Percentiles rank a stretch among this genome's conserved stretches.
Evolutionary conservation across 139 green algal species (phyloP).

Genomic region (Edaphochlamys debaryana): DNA sequence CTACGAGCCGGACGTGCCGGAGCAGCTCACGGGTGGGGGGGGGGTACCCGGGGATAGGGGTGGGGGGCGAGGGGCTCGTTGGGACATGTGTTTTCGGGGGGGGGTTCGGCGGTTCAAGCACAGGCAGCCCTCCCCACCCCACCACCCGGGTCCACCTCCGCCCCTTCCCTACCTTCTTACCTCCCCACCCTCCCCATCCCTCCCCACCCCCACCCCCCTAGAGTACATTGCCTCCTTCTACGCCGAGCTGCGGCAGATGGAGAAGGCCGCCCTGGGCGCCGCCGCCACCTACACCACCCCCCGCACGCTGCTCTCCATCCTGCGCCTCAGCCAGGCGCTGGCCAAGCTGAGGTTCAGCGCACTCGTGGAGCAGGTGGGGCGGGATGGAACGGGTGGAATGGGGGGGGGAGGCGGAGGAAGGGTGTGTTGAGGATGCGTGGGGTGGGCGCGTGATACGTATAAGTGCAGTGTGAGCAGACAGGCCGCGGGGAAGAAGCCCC

Average conservation of each 20-base stretch:
- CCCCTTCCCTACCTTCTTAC: too few species aligned
- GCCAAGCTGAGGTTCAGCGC: slow-evolving; percentile 84
- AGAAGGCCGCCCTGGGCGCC: slow-evolving; percentile 59
- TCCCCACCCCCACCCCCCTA: background rate
- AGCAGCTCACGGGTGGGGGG: slow-evolving; percentile 77
- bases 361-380: slow-evolving; percentile 59
- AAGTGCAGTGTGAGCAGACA: too few species aligned
- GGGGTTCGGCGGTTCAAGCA: background rate
- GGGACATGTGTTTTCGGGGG: background rate
- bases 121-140: background rate
- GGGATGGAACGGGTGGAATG: background rate
- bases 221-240: slow-evolving; percentile 93
- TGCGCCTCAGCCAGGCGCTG: slow-evolving; percentile 90
- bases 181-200: too few species aligned
- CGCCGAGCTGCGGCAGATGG: slow-evolving; percentile 84
- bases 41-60: too few species aligned
- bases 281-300: slow-evolving; percentile 91
- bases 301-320: slow-evolving; percentile 95
- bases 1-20: slow-evolving; percentile 82
- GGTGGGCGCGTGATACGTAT: too few species aligned
- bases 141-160: too few species aligned
- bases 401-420: background rate
- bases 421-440: too few species aligned
- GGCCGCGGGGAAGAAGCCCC: too few species aligned
- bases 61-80: too few species aligned